Evolutionary conservation across 257 asterid species (phyloP), one percentile per base, ranked within the genome.

Genomic region (Cinchona pubescens): DNA sequence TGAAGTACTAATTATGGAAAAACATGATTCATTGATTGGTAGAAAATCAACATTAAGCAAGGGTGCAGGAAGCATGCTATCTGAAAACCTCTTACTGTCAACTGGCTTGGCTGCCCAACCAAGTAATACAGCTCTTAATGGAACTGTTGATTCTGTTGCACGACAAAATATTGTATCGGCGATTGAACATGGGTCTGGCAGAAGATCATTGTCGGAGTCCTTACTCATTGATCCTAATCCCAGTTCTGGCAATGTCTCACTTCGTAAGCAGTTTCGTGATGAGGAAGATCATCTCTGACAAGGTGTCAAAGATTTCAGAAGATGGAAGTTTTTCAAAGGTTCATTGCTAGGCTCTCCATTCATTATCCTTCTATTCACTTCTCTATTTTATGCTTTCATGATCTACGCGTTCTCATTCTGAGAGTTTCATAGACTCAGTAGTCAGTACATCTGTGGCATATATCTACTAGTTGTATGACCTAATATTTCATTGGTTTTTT

Each of bases 161-260:
- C 89, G 89, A 76, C 93, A 85, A 49, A 91, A 92, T 79, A 81
- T 91, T 78, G 88, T 96, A 81, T 86, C 97, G 38, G 96, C 86
- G 25, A 80, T 90, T 38, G 99, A 91, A 82, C 95, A 89, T 80
- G 97, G 96, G 77, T 92, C 99, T 79, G 99, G 98, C 83, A 77
- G 99, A 85, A 95, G 86, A 83, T 95, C 99, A 19, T 83, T 95
- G 76, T 95, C 98, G 25, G 97, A 95, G 72, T 91, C 98, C 73
- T 88, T 92, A 78, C 89, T 84, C 72, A 83, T 70, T 49, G 94
- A 95, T 75, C 87, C 91, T 11, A 85, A 86, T 84, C 78, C 91
- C 69, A 83, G 85, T 63, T 72, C 94, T 69, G 96, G 94, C 42
- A 91, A 91, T 81, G 89, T 88, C 74, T 91, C 98, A 40, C 97